Conservation (phyloP, 257 asterid genomes). For the Solanum verrucosum region DNA sequence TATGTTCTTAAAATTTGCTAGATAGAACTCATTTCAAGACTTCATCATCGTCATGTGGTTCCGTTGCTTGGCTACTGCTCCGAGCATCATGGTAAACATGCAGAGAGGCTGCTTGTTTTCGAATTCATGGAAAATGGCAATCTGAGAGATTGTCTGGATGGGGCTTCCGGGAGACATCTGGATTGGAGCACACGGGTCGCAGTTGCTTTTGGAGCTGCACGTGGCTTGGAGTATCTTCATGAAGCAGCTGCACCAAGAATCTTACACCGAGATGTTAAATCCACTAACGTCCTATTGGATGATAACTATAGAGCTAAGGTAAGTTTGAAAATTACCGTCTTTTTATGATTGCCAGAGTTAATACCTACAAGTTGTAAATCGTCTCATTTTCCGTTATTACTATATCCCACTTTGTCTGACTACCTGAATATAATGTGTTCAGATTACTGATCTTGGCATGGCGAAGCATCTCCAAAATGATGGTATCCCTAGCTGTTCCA, state of each 20-base stretch:
- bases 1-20: slow-evolving; percentile 5
- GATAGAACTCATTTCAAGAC: slow-evolving; percentile 87
- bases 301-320: slow-evolving; percentile 95
- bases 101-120: slow-evolving; percentile 79
- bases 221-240: slow-evolving; percentile 96
- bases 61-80: slow-evolving; percentile 90
- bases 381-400: neutral
- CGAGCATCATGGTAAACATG: slow-evolving; percentile 57
- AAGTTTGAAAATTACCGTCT: neutral
- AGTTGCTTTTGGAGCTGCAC: slow-evolving; percentile 97
- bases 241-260: slow-evolving; percentile 98
- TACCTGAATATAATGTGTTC: slow-evolving; percentile 4
- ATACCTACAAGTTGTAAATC: neutral
- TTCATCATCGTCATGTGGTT: slow-evolving; percentile 92
- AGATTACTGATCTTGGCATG: slow-evolving; percentile 99
- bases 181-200: slow-evolving; percentile 73
- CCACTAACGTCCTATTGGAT: slow-evolving; percentile 86
- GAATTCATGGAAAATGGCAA: slow-evolving; percentile 78
- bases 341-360: neutral
- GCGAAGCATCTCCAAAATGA: slow-evolving; percentile 78
- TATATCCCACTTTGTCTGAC: neutral
- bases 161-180: slow-evolving; percentile 40
- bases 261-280: slow-evolving; percentile 93
- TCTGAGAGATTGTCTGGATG: slow-evolving; percentile 82
- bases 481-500: slow-evolving; percentile 56